Evolutionary conservation across 2,329 filamentous ascomycete genomes (phyloP).

Genomic region (Aspergillus fumigatus): DNA sequence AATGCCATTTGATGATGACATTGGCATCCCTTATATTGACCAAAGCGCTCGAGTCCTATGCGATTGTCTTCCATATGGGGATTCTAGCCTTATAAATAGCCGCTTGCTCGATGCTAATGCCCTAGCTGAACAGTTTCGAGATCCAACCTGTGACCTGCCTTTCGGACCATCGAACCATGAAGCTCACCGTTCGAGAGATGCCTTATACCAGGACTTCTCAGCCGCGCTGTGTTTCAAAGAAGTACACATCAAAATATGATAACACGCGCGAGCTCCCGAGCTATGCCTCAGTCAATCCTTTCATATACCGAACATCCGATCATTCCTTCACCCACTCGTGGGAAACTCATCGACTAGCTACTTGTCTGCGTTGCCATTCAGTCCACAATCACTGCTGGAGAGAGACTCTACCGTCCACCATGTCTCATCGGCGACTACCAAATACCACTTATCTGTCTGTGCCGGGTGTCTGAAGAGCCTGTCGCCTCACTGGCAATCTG

Average conservation of each 20-base stretch:
- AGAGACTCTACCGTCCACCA: neutral
- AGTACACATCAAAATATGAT: constrained; percentile 2
- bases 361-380: constrained; percentile 16
- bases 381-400: neutral
- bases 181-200: neutral
- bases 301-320: constrained; percentile 13
- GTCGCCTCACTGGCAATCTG: neutral
- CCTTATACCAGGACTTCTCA: constrained; percentile 2
- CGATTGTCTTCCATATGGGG: neutral
- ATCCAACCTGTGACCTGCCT: neutral
- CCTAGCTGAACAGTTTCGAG: neutral
- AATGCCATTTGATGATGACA: neutral
- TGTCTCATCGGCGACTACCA: neutral
- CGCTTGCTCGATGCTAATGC: neutral
- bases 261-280: constrained; percentile 11
- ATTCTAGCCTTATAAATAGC: neutral
- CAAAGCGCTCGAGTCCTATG: neutral
- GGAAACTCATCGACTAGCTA: constrained; percentile 11
- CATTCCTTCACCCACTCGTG: constrained; percentile 22
- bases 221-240: neutral
- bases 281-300: constrained; percentile 20
- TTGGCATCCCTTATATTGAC: neutral
- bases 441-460: neutral
- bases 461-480: neutral
- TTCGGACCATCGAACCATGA: neutral